These are phyloP conservation scores for Ophiostoma sp. DNA, from an alignment of 2,329 filamentous ascomycete genomes.

Conservation along the genomic window DNA sequence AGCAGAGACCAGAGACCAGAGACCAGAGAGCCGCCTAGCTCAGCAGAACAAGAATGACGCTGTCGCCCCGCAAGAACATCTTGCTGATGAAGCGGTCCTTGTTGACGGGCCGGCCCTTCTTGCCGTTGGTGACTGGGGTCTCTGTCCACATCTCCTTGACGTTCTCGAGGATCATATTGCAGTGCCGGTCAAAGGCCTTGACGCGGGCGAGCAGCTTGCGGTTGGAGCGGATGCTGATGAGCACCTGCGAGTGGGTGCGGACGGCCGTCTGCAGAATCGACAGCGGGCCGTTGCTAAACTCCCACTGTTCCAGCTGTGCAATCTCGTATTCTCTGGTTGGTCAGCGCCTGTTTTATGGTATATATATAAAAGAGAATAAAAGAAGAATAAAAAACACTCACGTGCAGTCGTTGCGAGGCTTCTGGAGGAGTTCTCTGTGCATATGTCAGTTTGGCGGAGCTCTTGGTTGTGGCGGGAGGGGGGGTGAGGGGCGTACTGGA, in stretches of 20 bases:
- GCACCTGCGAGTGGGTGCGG: slow-evolving; percentile 86
- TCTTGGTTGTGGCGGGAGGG: not conserved
- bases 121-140: slow-evolving; percentile 77
- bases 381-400: slow-evolving; percentile 15
- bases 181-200: slow-evolving; percentile 97
- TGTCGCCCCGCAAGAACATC: slow-evolving; percentile 88
- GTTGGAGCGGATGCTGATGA: slow-evolving; percentile 97
- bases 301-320: slow-evolving; percentile 57
- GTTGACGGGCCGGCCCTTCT: slow-evolving; percentile 86
- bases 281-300: slow-evolving; percentile 53
- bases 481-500: slow-evolving; percentile 23
- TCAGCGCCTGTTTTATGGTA: slow-evolving; percentile 2
- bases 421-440: slow-evolving; percentile 27
- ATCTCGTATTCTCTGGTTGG: slow-evolving; percentile 77
- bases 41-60: slow-evolving; percentile 78
- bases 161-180: slow-evolving; percentile 65
- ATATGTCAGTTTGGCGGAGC: not conserved
- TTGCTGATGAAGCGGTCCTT: slow-evolving; percentile 98
- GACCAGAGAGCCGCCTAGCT: slow-evolving; percentile 45
- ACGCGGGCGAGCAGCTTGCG: slow-evolving; percentile 94
- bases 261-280: slow-evolving; percentile 97
- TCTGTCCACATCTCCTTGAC: slow-evolving; percentile 99
- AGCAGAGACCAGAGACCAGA: too few species aligned
- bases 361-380: not conserved
- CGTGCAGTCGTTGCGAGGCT: slow-evolving; percentile 29